Evolutionary conservation across 2,329 filamentous ascomycete genomes (phyloP).

Genomic region (Aspergillus quadricinctus): DNA sequence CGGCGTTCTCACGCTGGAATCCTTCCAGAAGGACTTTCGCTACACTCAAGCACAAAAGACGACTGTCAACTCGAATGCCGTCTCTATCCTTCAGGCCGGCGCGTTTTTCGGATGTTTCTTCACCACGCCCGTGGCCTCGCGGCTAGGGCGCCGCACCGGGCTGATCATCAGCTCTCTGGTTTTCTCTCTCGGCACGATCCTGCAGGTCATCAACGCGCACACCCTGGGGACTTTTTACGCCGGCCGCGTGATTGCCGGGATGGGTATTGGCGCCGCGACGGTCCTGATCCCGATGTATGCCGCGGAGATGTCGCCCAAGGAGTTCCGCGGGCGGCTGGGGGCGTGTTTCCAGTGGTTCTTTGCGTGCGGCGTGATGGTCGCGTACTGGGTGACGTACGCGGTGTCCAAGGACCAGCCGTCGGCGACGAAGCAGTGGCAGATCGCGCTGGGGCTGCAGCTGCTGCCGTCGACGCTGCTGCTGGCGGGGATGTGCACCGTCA

Average conservation of each 20-base stretch:
- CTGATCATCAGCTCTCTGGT: constrained; percentile 43
- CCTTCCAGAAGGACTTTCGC: constrained; percentile 40
- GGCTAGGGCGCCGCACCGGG: constrained; percentile 41
- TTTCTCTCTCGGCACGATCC: constrained; percentile 34
- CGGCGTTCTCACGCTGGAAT: constrained; percentile 43
- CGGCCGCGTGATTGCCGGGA: constrained; percentile 43
- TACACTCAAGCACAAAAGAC: constrained; percentile 36
- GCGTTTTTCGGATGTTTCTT: constrained; percentile 50
- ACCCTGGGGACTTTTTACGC: constrained; percentile 43
- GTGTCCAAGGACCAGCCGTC: constrained; percentile 37
- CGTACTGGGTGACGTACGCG: constrained; percentile 48
- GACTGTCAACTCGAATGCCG: constrained; percentile 44
- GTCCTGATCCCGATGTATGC: constrained; percentile 40
- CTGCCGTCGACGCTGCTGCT: constrained; percentile 46
- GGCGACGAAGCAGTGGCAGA: constrained; percentile 47
- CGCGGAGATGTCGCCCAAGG: constrained; percentile 40
- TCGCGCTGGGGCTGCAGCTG: constrained; percentile 46
- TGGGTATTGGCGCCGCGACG: constrained; percentile 45
- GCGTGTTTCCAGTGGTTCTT: constrained; percentile 39
- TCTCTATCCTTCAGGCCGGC: constrained; percentile 48
- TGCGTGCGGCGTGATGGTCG: constrained; percentile 35
- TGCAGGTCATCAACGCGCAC: constrained; percentile 46
- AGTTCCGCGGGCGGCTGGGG: constrained; percentile 37
- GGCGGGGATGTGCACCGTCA: constrained; percentile 47
- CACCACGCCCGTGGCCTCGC: constrained; percentile 44